Conservation (phyloP, 352 stramenopile species). For the Elongisporangium undulatum region DNA sequence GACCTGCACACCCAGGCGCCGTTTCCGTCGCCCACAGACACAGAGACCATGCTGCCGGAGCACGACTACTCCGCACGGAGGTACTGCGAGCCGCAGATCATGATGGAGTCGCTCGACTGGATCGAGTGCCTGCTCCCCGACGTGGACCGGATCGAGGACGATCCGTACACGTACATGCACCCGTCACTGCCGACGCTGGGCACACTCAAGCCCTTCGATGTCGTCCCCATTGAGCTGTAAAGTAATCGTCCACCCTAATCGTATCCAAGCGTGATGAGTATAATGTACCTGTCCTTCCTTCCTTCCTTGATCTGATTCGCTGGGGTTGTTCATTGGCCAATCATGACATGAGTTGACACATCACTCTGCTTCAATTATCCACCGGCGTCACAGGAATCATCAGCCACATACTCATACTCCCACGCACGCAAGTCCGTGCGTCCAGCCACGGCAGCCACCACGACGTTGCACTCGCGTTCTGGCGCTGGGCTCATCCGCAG, state of each 20-base stretch:
- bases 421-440: background rate
- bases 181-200: constrained; percentile 6
- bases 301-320: background rate
- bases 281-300: background rate
- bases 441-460: background rate
- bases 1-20: constrained; percentile 4
- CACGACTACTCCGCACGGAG: constrained; percentile 17
- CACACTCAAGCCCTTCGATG: constrained; percentile 5
- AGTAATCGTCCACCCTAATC: background rate
- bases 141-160: constrained; percentile 24
- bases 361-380: background rate
- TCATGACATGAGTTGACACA: background rate
- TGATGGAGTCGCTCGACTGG: constrained; percentile 41
- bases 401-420: background rate
- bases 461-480: background rate
- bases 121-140: constrained; percentile 49
- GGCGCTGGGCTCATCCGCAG: background rate
- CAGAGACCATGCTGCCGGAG: constrained; percentile 30
- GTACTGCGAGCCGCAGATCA: constrained; percentile 15
- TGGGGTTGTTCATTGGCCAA: background rate
- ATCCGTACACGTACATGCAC: constrained; percentile 40
- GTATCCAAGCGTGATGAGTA: background rate
- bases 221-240: background rate
- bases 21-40: constrained; percentile 17
- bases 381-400: background rate